Evolutionary conservation across 441 rosid species (phyloP), one percentile per base, ranked within the genome.

Genomic region (Populus trichocarpa): DNA sequence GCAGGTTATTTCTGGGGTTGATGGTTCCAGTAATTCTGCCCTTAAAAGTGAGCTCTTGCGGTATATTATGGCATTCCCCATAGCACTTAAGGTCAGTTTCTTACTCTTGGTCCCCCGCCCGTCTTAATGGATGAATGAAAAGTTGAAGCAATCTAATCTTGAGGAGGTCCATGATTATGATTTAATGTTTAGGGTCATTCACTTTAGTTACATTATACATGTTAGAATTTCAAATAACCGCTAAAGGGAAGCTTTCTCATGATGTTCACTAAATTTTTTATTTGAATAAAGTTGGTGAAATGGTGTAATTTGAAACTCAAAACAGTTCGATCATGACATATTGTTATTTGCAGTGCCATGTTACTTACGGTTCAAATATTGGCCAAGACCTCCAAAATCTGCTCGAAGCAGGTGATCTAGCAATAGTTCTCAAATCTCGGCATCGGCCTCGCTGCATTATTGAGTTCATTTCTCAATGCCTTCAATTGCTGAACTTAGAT

Each of bases 371-470:
- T 71, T 92, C 99, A 50, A 96, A 95, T 82, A 71, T 89, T 35
- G 86, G 84, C 38, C 83, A 79, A 78, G 99, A 95, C 84, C 92
- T 95, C 16, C 67, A 81, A 73, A 82, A 82, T 75, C 67, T 87
- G 89, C 88, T 93, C 33, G 99, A 95, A 67, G 88, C 76, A 12
- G 97, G 89, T 82, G 99, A 95, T 80, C 82, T 95, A 13, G 83
- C 89, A 50, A 77, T 93, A 79, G 85, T 95, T 18, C 91, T 95
- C 69, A 82, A 85, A 75, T 91, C 98, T 6, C 85, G 90, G 81
- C 93, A 95, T 80, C 91, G 89, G n/a, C 98, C 99, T 0, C 91
- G 86, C 59, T 95, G 99, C 86, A 83, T 93, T 77, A 88, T 95
- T 22, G 93, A 88, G 77, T 92, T 95, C 83, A 91, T 95, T 72